Conservation (phyloP, 805 yeast species). For the Candida sphagnicola region DNA sequence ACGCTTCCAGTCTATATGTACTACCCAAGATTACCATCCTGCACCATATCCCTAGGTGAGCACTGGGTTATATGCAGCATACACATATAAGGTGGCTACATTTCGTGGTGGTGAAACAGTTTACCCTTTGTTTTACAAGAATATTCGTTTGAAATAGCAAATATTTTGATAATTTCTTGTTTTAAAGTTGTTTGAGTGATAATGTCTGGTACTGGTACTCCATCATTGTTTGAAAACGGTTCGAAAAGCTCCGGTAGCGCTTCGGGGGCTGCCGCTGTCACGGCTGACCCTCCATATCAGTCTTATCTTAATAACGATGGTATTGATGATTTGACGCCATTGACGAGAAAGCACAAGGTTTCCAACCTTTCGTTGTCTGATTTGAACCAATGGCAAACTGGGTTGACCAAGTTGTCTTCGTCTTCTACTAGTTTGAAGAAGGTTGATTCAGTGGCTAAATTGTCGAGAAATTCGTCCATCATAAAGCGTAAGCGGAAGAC, state of each 20-base stretch:
- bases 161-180: no score
- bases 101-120: no score
- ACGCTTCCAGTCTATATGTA: no score
- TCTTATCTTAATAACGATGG: constrained; percentile 72
- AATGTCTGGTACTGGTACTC: neutral
- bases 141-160: no score
- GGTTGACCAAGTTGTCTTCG: constrained; percentile 34
- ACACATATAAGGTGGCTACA: no score
- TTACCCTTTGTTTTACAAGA: no score
- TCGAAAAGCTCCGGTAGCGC: neutral
- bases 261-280: neutral
- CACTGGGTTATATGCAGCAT: no score
- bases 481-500: constrained; percentile 45
- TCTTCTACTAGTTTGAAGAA: constrained; percentile 36
- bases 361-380: constrained; percentile 67
- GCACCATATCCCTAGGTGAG: no score
- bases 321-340: constrained; percentile 63
- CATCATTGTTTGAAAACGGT: neutral
- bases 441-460: constrained; percentile 42
- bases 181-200: no score
- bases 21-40: no score
- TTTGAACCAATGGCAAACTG: constrained; percentile 57
- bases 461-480: constrained; percentile 43
- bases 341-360: constrained; percentile 57
- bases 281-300: constrained; percentile 21